Conservation (phyloP, 768 basidiomycete species). For the Russula dissimulans region DNA sequence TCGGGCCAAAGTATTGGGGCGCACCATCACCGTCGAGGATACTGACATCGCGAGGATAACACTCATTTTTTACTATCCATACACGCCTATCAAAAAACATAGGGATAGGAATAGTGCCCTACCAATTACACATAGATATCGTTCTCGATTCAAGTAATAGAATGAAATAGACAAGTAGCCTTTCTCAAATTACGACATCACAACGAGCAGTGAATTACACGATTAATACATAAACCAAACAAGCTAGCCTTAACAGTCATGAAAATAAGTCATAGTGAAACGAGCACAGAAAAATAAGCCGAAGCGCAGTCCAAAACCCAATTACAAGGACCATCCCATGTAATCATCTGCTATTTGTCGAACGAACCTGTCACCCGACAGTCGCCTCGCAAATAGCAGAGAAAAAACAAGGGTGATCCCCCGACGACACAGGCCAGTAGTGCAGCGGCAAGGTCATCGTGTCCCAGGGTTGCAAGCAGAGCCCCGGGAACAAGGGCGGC, state of each 20-base stretch:
- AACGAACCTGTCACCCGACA: neutral
- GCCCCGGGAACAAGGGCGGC: constrained; percentile 22
- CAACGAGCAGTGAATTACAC: too few relatives aligned
- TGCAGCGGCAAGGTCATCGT: constrained; percentile 20
- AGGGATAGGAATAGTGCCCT: too few relatives aligned
- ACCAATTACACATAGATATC: too few relatives aligned
- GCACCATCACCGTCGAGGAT: neutral
- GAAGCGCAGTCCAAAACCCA: too few relatives aligned
- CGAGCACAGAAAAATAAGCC: too few relatives aligned
- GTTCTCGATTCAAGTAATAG: too few relatives aligned
- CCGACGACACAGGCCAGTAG: constrained; percentile 17
- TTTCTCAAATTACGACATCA: too few relatives aligned
- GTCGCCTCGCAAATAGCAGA: neutral
- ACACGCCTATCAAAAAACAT: neutral
- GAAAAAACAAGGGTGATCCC: constrained; percentile 3
- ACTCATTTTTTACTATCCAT: neutral
- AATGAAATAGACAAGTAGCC: too few relatives aligned
- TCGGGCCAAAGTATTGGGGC: constrained; percentile 30
- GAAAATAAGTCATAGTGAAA: too few relatives aligned
- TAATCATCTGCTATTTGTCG: neutral
- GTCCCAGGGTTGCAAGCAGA: constrained; percentile 18
- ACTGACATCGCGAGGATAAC: neutral
- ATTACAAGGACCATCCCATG: neutral
- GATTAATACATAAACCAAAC: too few relatives aligned
- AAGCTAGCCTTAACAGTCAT: too few relatives aligned